These are phyloP conservation scores for Hortiboletus campestris DNA, from an alignment of 768 basidiomycete genomes.

Conservation along the genomic window DNA sequence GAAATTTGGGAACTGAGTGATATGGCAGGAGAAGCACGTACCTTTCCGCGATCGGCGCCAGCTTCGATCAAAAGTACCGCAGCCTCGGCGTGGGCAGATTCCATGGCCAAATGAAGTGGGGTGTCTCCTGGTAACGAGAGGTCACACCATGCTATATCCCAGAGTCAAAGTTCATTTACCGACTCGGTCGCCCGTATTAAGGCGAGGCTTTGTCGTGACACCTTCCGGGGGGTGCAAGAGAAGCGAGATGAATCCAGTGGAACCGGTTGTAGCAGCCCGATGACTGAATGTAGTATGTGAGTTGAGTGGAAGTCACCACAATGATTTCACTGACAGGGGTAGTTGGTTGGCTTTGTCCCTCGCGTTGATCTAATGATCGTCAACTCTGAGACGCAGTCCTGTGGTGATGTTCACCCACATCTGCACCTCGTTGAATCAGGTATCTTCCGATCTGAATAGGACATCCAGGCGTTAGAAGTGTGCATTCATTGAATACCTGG, in stretches of 20 bases:
- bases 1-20: not conserved
- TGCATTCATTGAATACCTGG: constrained; percentile 25
- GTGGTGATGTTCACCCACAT: constrained; percentile 57
- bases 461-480: constrained; percentile 24
- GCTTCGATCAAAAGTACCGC: constrained; percentile 92
- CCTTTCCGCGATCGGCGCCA: constrained; percentile 88
- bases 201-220: constrained; percentile 61
- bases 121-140: constrained; percentile 70
- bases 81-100: constrained; percentile 89
- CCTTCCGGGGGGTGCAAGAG: constrained; percentile 83
- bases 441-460: constrained; percentile 76
- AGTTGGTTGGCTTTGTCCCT: constrained; percentile 91
- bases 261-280: constrained; percentile 94
- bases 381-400: constrained; percentile 31
- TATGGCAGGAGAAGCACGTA: constrained; percentile 39
- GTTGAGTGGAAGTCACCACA: not conserved
- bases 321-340: constrained; percentile 59
- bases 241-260: constrained; percentile 82
- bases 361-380: constrained; percentile 75
- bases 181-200: constrained; percentile 83
- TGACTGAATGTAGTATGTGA: constrained; percentile 52
- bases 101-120: constrained; percentile 95
- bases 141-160: not conserved
- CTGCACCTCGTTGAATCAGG: constrained; percentile 84
- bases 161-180: constrained; percentile 41